Conservation (phyloP, 805 yeast species). For the Sugiyamaella lignohabitans region DNA sequence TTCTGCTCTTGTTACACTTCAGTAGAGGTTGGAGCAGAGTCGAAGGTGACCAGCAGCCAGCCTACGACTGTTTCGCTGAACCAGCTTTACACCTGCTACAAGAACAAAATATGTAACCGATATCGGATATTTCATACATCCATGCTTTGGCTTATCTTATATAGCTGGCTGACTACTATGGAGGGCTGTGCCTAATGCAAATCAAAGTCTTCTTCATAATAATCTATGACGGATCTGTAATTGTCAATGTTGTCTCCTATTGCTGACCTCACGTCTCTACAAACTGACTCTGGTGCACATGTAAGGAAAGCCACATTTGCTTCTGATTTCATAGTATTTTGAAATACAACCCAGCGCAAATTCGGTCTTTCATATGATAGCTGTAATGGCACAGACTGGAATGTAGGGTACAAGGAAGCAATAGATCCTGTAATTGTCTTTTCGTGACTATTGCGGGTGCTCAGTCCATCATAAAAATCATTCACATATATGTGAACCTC, state of each 20-base stretch:
- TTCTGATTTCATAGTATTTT: neutral
- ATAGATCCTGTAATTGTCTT: neutral
- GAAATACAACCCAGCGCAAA: slow-evolving; percentile 7
- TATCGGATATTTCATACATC: no score
- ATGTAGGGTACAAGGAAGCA: neutral
- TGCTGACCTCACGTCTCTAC: slow-evolving; percentile 46
- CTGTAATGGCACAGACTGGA: neutral
- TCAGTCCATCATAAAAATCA: neutral
- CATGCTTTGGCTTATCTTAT: no score
- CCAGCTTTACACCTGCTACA: no score
- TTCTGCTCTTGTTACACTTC: no score
- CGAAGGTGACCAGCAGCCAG: no score
- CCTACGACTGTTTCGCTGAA: no score
- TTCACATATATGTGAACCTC: slow-evolving; percentile 1
- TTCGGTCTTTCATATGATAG: neutral
- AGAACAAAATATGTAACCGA: no score
- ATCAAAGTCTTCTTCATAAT: slow-evolving; percentile 48
- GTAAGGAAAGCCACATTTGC: slow-evolving; percentile 3
- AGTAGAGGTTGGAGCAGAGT: no score
- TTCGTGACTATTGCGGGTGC: neutral
- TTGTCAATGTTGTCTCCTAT: slow-evolving; percentile 39
- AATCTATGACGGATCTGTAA: slow-evolving; percentile 47
- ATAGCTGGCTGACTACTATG: no score
- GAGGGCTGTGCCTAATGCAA: no score
- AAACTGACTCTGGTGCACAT: slow-evolving; percentile 59